Evolutionary conservation across 257 asterid species (phyloP).

Genomic region (Phtheirospermum japonicum): DNA sequence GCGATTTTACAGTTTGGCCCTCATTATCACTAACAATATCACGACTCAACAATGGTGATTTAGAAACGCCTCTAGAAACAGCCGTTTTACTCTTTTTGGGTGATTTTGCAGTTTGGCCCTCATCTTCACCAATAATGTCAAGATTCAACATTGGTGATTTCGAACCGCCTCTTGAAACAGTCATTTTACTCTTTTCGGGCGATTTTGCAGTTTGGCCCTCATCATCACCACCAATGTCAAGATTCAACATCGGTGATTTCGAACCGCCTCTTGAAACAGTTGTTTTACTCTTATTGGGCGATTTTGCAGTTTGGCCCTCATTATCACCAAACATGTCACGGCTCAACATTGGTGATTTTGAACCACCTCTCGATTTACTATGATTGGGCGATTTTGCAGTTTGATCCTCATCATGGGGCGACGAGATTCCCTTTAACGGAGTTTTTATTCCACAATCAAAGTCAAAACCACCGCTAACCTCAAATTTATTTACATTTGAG

Average conservation of each 20-base stretch:
- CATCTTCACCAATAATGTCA: constrained; percentile 19
- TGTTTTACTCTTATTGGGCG: constrained; percentile 43
- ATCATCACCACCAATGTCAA: constrained; percentile 28
- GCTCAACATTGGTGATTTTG: too few relatives aligned
- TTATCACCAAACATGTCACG: background rate
- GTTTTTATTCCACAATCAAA: constrained; percentile 28
- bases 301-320: constrained; percentile 33
- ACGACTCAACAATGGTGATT: too few relatives aligned
- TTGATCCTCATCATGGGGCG: constrained; percentile 32
- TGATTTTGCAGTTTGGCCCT: constrained; percentile 34
- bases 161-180: constrained; percentile 32
- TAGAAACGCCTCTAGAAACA: too few relatives aligned
- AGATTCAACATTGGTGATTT: constrained; percentile 35
- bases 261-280: background rate
- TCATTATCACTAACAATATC: constrained; percentile 2
- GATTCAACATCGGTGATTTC: background rate
- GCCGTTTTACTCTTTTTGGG: constrained; percentile 41
- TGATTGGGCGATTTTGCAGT: constrained; percentile 34
- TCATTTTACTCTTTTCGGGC: constrained; percentile 43
- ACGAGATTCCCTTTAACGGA: constrained; percentile 26
- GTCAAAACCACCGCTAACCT: constrained; percentile 33
- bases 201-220: constrained; percentile 34
- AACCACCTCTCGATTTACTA: constrained; percentile 28
- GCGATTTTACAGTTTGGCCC: constrained; percentile 31
- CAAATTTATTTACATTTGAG: constrained; percentile 27